A percentile compares a stretch with the other conserved stretches of the same genome.
Conservation (phyloP, 257 asterid genomes). For the Buddleja alternifolia region DNA sequence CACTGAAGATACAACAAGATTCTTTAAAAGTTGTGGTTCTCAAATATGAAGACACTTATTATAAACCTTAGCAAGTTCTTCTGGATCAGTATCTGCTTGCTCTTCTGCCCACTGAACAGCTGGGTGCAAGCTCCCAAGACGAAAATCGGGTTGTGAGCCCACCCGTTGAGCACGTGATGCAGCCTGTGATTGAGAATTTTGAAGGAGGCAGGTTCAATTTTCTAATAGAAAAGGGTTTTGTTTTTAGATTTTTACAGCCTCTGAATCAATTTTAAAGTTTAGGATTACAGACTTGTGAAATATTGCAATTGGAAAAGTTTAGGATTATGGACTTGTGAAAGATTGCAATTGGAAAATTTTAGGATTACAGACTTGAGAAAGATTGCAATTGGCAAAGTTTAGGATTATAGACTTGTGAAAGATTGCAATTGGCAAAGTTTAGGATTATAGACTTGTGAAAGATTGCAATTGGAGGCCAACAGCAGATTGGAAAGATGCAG, state of each 20-base stretch:
- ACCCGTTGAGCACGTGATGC: constrained; percentile 85
- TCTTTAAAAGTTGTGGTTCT: constrained; percentile 17
- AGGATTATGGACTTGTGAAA: constrained; percentile 31
- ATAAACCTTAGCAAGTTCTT: constrained; percentile 75
- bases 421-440: constrained; percentile 22
- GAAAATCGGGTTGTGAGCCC: constrained; percentile 78
- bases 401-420: no score
- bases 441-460: constrained; percentile 32
- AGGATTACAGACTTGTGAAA: constrained; percentile 33
- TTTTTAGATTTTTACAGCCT: constrained; percentile 44
- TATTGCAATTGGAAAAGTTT: constrained; percentile 28
- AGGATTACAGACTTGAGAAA: no score
- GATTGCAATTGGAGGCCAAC: constrained; percentile 31
- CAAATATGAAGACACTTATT: constrained; percentile 18
- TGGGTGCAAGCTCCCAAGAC: constrained; percentile 88
- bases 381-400: background rate
- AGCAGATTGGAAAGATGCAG: constrained; percentile 28
- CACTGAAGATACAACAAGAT: constrained; percentile 27
- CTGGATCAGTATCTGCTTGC: constrained; percentile 53
- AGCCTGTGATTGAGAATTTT: constrained; percentile 94
- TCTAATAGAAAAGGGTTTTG: constrained; percentile 29
- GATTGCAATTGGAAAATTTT: constrained; percentile 21
- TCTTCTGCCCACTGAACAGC: constrained; percentile 93
- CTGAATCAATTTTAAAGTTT: constrained; percentile 32
- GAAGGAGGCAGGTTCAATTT: constrained; percentile 62